phyloP scores from a whole-genome alignment of 345 rosid genomes.

The Abelmoschus esculentus region DNA sequence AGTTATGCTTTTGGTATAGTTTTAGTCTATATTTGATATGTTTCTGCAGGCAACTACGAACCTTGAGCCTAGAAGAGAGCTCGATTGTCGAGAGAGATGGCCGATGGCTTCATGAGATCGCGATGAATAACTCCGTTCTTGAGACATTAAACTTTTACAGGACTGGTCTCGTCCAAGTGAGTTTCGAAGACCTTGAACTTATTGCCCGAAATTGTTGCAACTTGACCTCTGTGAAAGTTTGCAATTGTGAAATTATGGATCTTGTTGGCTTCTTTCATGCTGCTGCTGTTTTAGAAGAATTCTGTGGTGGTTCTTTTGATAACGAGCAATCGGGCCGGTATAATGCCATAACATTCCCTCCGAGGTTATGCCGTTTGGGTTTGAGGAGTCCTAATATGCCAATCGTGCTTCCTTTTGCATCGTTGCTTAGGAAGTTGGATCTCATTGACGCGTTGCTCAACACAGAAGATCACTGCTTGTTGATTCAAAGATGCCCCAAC shows the following conservation, averaged over 20 bases:
- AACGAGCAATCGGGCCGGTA: constrained; percentile 46
- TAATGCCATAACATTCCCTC: constrained; percentile 44
- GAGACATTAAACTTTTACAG: constrained; percentile 76
- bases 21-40: not conserved
- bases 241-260: constrained; percentile 63
- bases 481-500: constrained; percentile 74
- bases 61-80: constrained; percentile 83
- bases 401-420: constrained; percentile 67
- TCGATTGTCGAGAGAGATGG: constrained; percentile 59
- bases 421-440: constrained; percentile 67
- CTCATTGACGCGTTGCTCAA: constrained; percentile 76
- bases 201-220: constrained; percentile 66
- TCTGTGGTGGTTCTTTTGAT: constrained; percentile 78
- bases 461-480: constrained; percentile 71
- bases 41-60: constrained; percentile 55
- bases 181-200: constrained; percentile 55
- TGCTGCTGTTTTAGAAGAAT: constrained; percentile 71
- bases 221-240: constrained; percentile 63
- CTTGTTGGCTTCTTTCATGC: constrained; percentile 59
- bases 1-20: not conserved
- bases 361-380: constrained; percentile 57
- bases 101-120: constrained; percentile 85
- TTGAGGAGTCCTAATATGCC: constrained; percentile 62
- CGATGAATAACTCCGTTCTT: constrained; percentile 55
- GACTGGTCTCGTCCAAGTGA: constrained; percentile 51